phyloP scores from a whole-genome alignment of 495 filamentous ascomycete species.

The Trichoderma asperelloides region DNA sequence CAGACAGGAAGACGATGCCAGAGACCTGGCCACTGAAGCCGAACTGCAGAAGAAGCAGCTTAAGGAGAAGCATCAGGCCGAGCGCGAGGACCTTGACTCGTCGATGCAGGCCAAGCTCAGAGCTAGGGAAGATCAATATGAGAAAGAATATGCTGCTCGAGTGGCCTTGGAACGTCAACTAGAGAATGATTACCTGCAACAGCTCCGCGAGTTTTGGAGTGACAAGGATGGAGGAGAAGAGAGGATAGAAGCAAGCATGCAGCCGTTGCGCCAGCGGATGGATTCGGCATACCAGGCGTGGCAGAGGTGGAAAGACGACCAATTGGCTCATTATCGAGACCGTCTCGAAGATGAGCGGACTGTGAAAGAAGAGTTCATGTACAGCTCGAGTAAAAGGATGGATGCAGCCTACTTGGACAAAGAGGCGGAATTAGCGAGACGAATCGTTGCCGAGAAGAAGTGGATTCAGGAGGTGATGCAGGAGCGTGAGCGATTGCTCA shows the following conservation, averaged over 20 bases:
- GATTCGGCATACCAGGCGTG: slow-evolving; percentile 19
- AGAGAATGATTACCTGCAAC: slow-evolving; percentile 24
- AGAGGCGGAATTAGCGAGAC: slow-evolving; percentile 15
- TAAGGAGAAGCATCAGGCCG: slow-evolving; percentile 15
- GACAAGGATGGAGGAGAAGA: slow-evolving; percentile 16
- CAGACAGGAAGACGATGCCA: slow-evolving; percentile 16
- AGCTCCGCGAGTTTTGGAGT: slow-evolving; percentile 22
- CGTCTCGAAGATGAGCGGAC: slow-evolving; percentile 20
- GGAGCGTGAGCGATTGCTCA: slow-evolving; percentile 23
- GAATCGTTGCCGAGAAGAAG: slow-evolving; percentile 20
- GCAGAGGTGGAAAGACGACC: slow-evolving; percentile 20
- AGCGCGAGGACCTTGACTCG: slow-evolving; percentile 16
- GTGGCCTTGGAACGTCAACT: slow-evolving; percentile 20
- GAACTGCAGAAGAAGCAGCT: slow-evolving; percentile 14
- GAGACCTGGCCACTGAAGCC: neutral
- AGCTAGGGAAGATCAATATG: slow-evolving; percentile 15
- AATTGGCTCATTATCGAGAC: slow-evolving; percentile 17
- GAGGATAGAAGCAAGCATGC: slow-evolving; percentile 14
- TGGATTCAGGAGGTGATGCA: slow-evolving; percentile 23
- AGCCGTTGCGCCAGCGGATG: slow-evolving; percentile 21
- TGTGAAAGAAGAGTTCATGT: slow-evolving; percentile 23
- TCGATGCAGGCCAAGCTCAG: neutral
- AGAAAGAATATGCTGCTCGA: slow-evolving; percentile 21
- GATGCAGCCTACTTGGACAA: slow-evolving; percentile 11
- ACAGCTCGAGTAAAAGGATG: slow-evolving; percentile 16